Conservation (phyloP, 306 rosid genomes). For the Lagenaria siceraria region DNA sequence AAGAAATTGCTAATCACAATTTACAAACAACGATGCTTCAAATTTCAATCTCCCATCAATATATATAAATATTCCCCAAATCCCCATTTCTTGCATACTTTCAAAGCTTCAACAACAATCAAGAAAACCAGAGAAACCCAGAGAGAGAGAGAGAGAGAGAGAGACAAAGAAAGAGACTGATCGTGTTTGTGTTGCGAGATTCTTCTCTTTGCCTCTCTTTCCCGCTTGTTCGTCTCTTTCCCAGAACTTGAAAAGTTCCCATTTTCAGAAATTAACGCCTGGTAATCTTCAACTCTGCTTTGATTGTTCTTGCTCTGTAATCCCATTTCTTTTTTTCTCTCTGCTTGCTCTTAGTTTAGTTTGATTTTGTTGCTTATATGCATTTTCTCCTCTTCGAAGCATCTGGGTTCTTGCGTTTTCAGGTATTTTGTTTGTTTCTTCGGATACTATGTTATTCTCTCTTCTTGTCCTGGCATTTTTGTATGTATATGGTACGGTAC, state of each 20-base stretch:
- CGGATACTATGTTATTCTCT: neutral
- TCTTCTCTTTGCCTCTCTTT: neutral
- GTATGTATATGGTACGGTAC: neutral
- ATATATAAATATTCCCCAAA: neutral
- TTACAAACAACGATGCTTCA: neutral
- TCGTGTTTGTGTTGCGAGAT: neutral
- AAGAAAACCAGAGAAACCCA: neutral
- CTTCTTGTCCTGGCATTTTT: neutral
- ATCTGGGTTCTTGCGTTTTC: neutral
- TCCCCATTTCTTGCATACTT: neutral
- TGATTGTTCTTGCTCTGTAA: neutral
- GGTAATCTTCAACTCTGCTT: neutral
- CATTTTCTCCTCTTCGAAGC: neutral
- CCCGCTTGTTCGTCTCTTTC: neutral
- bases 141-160: neutral
- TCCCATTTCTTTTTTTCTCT: neutral
- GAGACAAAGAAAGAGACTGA: neutral
- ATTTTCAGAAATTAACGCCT: conserved; percentile 1
- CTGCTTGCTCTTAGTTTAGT: neutral
- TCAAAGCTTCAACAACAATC: neutral
- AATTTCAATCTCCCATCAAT: neutral
- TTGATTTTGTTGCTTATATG: neutral
- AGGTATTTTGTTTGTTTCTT: neutral
- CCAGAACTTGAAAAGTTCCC: neutral
- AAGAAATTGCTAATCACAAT: too few relatives aligned